phyloP scores from a whole-genome alignment of 2,329 filamentous ascomycete species.

The Aspergillus sp. region DNA sequence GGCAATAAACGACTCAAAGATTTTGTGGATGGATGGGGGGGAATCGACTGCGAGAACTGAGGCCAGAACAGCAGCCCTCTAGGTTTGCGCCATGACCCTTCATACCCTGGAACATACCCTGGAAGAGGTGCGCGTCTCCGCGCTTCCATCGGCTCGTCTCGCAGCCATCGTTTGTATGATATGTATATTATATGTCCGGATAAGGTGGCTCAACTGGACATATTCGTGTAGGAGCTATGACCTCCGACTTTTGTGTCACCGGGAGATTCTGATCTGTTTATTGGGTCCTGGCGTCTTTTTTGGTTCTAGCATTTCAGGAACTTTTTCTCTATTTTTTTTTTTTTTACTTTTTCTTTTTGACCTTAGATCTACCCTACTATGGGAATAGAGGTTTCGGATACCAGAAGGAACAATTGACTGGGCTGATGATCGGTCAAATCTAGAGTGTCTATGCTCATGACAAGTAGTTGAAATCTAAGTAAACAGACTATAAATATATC shows the following conservation, averaged over 20 bases:
- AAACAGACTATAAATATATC: too few relatives aligned
- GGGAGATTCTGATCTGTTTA: constrained; percentile 5
- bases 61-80: not conserved
- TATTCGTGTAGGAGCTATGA: not conserved
- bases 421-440: too few relatives aligned
- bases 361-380: too few relatives aligned
- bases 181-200: constrained; percentile 17
- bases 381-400: not conserved
- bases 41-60: not conserved
- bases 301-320: constrained; percentile 17
- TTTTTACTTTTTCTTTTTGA: not conserved
- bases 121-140: not conserved
- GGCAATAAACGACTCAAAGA: constrained; percentile 13
- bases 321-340: constrained; percentile 9
- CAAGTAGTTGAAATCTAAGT: too few relatives aligned
- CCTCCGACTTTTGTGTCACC: not conserved
- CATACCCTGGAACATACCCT: not conserved
- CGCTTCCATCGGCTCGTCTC: not conserved
- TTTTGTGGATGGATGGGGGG: not conserved
- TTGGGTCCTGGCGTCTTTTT: constrained; percentile 19
- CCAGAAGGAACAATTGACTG: not conserved
- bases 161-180: constrained; percentile 16
- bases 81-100: not conserved
- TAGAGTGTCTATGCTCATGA: too few relatives aligned
- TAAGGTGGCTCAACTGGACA: constrained; percentile 2